Conservation (phyloP, 2,329 filamentous ascomycete species). For the Paecilomyces sp. region DNA sequence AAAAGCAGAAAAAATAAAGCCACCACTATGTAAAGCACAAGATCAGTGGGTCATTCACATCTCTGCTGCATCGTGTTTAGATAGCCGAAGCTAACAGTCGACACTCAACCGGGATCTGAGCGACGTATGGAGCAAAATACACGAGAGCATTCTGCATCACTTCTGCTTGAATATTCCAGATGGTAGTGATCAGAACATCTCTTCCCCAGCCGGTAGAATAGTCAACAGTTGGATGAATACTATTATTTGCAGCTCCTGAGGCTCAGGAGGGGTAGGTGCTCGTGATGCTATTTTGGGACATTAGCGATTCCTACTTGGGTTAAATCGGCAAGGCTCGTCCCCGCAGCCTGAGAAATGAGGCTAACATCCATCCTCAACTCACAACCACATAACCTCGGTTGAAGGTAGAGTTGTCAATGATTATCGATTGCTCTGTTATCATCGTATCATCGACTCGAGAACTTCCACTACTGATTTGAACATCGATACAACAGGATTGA, state of each 20-base stretch:
- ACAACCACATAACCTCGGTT: no score
- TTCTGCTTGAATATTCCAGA: no score
- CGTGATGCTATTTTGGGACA: neutral
- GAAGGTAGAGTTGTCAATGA: no score
- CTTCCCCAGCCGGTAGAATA: no score
- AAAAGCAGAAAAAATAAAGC: neutral
- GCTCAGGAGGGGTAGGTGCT: conserved; percentile 7
- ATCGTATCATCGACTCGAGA: no score
- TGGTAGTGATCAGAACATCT: no score
- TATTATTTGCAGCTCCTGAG: neutral
- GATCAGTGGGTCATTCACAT: neutral
- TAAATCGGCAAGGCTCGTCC: conserved; percentile 9
- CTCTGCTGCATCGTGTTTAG: neutral
- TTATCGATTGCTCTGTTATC: no score
- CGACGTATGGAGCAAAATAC: neutral
- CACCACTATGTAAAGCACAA: neutral
- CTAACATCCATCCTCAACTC: no score
- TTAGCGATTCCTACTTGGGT: conserved; percentile 5
- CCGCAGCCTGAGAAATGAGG: no score
- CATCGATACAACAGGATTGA: no score
- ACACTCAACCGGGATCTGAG: neutral
- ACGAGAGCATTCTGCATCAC: no score
- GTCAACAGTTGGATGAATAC: neutral
- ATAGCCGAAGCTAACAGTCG: neutral
- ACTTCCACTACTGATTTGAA: no score